Conservation (phyloP, 2,329 filamentous ascomycete genomes). For the Hawksworthiomyces lignivorus region DNA sequence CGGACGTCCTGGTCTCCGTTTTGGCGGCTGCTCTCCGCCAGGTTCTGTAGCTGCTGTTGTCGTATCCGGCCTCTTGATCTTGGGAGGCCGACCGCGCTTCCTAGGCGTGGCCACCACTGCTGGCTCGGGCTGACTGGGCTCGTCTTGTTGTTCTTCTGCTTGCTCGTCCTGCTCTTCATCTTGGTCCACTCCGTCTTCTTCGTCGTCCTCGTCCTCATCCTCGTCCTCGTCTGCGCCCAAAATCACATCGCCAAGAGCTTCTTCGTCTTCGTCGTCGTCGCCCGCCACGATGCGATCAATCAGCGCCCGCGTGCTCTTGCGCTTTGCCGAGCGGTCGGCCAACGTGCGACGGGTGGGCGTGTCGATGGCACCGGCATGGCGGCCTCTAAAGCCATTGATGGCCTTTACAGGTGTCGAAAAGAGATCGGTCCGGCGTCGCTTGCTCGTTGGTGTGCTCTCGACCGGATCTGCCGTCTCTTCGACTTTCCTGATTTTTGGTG, state of each 20-base stretch:
- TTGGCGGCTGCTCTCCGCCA: conserved; percentile 35
- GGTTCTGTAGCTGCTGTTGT: conserved; percentile 22
- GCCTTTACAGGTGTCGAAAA: conserved; percentile 27
- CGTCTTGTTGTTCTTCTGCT: conserved; percentile 24
- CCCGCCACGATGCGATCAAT: conserved; percentile 63
- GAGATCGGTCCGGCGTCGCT: conserved; percentile 16
- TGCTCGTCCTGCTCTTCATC: conserved; percentile 45
- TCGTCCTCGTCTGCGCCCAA: conserved; percentile 46
- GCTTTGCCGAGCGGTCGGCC: conserved; percentile 76
- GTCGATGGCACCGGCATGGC: conserved; percentile 15
- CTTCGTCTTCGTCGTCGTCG: conserved; percentile 62
- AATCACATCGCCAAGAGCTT: conserved; percentile 62
- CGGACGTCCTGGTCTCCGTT: conserved; percentile 13
- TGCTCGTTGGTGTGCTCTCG: conserved; percentile 15
- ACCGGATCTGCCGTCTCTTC: not conserved
- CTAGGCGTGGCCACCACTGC: conserved; percentile 30
- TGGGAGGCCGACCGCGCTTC: conserved; percentile 27
- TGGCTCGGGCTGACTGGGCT: conserved; percentile 20
- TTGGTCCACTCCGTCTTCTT: conserved; percentile 36
- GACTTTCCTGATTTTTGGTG: not conserved
- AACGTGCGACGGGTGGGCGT: conserved; percentile 59
- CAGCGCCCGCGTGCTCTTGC: conserved; percentile 72
- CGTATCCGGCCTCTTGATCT: conserved; percentile 6
- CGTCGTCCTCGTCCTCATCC: conserved; percentile 16
- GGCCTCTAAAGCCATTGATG: conserved; percentile 23